Percentiles rank a stretch among this genome's conserved stretches.
Evolutionary conservation across 1,139 yeast species (phyloP).

Genomic region (Hyphopichia buzzinii): DNA sequence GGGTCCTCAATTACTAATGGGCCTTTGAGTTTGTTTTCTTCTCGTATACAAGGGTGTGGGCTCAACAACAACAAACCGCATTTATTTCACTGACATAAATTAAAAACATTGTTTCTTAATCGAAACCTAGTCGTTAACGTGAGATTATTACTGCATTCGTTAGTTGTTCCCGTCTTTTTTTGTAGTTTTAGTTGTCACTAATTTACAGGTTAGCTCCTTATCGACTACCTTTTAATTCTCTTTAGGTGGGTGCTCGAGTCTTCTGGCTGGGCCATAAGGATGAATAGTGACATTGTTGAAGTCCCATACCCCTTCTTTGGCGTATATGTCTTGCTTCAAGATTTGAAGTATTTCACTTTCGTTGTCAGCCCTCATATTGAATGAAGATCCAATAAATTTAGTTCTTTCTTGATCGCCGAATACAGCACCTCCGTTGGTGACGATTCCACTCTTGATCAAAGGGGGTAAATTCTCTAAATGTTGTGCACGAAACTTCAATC

Average conservation of each 20-base stretch:
- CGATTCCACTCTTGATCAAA: constrained; percentile 40
- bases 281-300: constrained; percentile 49
- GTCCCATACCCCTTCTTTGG: constrained; percentile 65
- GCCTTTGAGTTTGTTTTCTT: no score
- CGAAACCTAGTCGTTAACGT: no score
- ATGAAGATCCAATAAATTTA: constrained; percentile 58
- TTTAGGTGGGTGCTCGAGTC: background rate
- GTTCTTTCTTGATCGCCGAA: constrained; percentile 36
- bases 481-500: constrained; percentile 45
- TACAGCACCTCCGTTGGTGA: constrained; percentile 57
- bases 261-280: constrained; percentile 24
- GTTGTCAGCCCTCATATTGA: constrained; percentile 53
- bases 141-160: no score
- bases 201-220: no score
- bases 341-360: constrained; percentile 53
- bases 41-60: no score
- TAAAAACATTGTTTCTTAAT: no score
- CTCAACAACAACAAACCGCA: no score
- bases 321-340: constrained; percentile 55
- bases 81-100: no score
- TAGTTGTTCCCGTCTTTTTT: no score
- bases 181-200: no score
- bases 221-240: no score
- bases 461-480: constrained; percentile 52
- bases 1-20: no score